These are phyloP conservation scores for Eimeria falciformis DNA, from an alignment of 169 alveolate species.

Conservation along the genomic window DNA sequence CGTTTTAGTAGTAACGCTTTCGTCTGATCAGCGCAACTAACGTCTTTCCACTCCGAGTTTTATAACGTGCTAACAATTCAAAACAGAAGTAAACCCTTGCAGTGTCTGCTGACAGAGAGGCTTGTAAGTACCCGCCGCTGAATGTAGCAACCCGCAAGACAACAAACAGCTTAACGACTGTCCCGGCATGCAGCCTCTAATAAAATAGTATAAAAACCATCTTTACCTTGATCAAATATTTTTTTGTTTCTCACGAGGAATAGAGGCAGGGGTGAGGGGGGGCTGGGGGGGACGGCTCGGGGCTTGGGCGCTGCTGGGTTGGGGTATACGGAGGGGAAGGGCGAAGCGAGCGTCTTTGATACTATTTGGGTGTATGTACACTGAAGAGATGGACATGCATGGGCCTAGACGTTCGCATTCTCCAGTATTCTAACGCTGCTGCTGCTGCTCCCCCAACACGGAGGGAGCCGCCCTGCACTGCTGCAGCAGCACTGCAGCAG, in stretches of 20 bases:
- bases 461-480: slow-evolving; percentile 21
- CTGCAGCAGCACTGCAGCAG: slow-evolving; percentile 60
- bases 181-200: too few relatives aligned
- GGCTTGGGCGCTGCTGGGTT: slow-evolving; percentile 66
- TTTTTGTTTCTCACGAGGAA: neutral
- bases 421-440: slow-evolving; percentile 25
- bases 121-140: too few relatives aligned
- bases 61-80: neutral
- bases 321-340: slow-evolving; percentile 49
- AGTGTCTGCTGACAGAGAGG: too few relatives aligned
- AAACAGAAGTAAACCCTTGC: neutral
- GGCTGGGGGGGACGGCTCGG: slow-evolving; percentile 10
- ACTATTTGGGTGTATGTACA: slow-evolving; percentile 34
- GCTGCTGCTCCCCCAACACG: slow-evolving; percentile 45
- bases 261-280: neutral
- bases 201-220: too few relatives aligned
- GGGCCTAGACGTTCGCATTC: slow-evolving; percentile 61
- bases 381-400: slow-evolving; percentile 28
- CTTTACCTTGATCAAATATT: too few relatives aligned
- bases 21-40: too few relatives aligned
- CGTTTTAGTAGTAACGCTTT: too few relatives aligned
- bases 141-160: too few relatives aligned
- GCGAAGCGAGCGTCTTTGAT: slow-evolving; percentile 30
- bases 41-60: too few relatives aligned
- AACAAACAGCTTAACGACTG: too few relatives aligned